Conservation (phyloP, 2,329 filamentous ascomycete species). For the Cercospora sesami region DNA sequence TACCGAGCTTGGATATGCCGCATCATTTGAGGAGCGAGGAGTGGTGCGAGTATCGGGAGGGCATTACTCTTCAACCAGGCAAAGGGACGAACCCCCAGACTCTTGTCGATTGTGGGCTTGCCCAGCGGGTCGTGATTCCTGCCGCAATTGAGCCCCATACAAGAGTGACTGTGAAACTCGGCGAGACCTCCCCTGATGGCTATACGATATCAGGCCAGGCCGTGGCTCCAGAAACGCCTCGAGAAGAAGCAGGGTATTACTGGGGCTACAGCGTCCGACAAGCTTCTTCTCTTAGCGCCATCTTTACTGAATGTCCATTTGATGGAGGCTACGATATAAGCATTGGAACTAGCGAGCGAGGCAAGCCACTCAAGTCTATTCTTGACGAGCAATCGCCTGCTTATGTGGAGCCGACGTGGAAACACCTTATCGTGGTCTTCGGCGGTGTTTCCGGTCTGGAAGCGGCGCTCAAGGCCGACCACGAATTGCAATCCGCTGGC, state of each 20-base stretch:
- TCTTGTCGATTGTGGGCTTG: conserved; percentile 54
- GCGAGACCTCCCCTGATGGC: conserved; percentile 41
- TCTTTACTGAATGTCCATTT: conserved; percentile 75
- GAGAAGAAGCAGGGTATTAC: conserved; percentile 77
- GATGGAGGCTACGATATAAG: conserved; percentile 78
- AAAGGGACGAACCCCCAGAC: conserved; percentile 46
- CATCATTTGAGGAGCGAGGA: conserved; percentile 76
- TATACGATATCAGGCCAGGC: conserved; percentile 19
- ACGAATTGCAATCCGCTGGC: conserved; percentile 60
- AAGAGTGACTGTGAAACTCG: conserved; percentile 70
- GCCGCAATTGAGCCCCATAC: conserved; percentile 67
- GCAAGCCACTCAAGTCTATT: conserved; percentile 43
- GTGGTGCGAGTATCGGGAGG: conserved; percentile 78
- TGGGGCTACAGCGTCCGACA: conserved; percentile 78
- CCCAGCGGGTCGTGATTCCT: conserved; percentile 53
- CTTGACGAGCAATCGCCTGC: conserved; percentile 49
- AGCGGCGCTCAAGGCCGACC: conserved; percentile 66
- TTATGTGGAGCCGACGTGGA: conserved; percentile 44
- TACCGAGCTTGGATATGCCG: conserved; percentile 80
- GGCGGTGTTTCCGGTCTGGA: conserved; percentile 80
- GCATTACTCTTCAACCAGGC: conserved; percentile 57
- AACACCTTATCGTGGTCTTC: conserved; percentile 75
- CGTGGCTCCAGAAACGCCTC: conserved; percentile 67
- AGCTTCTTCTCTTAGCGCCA: conserved; percentile 64
- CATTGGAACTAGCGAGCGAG: conserved; percentile 80